Evolutionary conservation across 257 asterid species (phyloP).

Genomic region (Henckelia pumila): DNA sequence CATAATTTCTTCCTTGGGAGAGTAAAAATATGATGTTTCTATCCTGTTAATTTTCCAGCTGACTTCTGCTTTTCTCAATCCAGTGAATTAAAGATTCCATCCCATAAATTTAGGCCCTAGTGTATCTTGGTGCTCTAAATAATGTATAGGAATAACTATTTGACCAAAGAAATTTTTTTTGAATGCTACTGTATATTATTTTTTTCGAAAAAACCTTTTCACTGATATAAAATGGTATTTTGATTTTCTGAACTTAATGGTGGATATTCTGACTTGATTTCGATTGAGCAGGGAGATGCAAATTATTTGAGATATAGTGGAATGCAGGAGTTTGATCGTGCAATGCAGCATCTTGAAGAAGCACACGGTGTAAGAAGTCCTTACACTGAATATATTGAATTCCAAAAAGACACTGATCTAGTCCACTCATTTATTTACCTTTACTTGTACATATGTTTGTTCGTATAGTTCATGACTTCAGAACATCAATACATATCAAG

Average conservation of each 20-base stretch:
- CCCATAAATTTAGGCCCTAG: too few relatives aligned
- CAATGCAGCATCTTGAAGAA: constrained; percentile 95
- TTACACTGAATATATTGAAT: constrained; percentile 22
- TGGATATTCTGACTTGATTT: constrained; percentile 3
- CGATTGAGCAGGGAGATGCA: constrained; percentile 19
- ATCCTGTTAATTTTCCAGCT: too few relatives aligned
- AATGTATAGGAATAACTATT: too few relatives aligned
- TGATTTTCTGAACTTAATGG: neutral
- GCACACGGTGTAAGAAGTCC: constrained; percentile 61
- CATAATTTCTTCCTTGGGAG: too few relatives aligned
- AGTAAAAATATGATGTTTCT: too few relatives aligned
- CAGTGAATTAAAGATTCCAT: too few relatives aligned
- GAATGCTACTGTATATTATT: too few relatives aligned
- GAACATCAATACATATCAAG: constrained; percentile 83
- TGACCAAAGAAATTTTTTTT: too few relatives aligned
- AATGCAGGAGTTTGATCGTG: constrained; percentile 92
- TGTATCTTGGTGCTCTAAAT: neutral
- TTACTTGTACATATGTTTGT: constrained; percentile 3
- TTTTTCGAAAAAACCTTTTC: too few relatives aligned
- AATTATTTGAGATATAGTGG: constrained; percentile 70
- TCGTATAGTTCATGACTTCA: constrained; percentile 87
- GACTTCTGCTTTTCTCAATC: too few relatives aligned
- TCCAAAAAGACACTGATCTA: neutral
- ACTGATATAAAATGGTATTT: too few relatives aligned
- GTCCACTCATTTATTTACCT: neutral